A percentile compares a stretch with the other conserved stretches of the same genome.
Evolutionary conservation across 768 basidiomycete genomes (phyloP).

Genomic region (Phaeolepiota aurea): DNA sequence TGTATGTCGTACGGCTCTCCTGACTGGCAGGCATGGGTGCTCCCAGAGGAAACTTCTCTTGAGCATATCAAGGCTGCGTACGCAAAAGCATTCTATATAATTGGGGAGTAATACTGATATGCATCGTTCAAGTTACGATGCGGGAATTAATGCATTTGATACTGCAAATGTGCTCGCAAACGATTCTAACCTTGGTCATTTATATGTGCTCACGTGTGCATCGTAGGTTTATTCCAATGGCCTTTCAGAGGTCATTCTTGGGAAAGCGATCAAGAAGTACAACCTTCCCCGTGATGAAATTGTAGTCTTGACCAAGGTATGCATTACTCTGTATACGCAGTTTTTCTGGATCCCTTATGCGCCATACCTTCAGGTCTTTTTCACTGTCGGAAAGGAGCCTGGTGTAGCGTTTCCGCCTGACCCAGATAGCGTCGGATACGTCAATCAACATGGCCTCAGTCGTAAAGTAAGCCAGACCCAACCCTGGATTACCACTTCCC

Average conservation of each 20-base stretch:
- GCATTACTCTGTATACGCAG: background rate
- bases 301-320: constrained; percentile 68
- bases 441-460: constrained; percentile 42
- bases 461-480: constrained; percentile 16
- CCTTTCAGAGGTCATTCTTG: constrained; percentile 55
- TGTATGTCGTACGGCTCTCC: constrained; percentile 51
- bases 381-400: constrained; percentile 14
- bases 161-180: constrained; percentile 36
- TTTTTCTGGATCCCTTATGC: background rate
- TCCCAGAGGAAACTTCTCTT: constrained; percentile 39
- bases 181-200: background rate
- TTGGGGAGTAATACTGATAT: background rate
- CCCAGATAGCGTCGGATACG: constrained; percentile 36
- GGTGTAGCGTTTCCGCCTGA: constrained; percentile 2
- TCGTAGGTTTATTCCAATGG: constrained; percentile 58
- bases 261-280: constrained; percentile 62
- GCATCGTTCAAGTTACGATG: constrained; percentile 37
- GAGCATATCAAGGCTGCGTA: constrained; percentile 39
- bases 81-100: background rate
- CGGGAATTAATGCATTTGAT: constrained; percentile 56
- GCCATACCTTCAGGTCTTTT: constrained; percentile 24
- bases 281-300: constrained; percentile 66
- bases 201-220: background rate
- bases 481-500: background rate
- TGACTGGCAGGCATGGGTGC: constrained; percentile 41